Base-by-base conservation (phyloP, 108 stramenopile species). In the Parietichytrium sp. region DNA sequence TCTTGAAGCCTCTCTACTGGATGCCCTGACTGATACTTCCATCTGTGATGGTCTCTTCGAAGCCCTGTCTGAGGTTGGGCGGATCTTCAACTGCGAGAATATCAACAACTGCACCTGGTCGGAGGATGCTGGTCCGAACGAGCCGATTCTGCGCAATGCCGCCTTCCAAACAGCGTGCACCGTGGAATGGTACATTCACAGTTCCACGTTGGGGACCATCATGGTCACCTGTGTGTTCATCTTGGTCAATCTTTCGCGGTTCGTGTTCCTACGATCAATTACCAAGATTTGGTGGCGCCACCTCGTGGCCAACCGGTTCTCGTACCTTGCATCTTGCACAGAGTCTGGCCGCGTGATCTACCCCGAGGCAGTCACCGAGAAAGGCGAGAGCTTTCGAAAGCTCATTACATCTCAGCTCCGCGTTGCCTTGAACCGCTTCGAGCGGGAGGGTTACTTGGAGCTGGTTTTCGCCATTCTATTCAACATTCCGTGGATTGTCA, bases 211-310 rank as follows among this genome's bases (percentile, higher is more conserved):
- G 8, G 16, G 16, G 23, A n/a, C 45, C 2, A 23, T 72, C 13
- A 45, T 33, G 38, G 61, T 42, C 10, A 72, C 45, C 20, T 25
- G 36, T 42, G 61, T 33, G 8, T 72, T 45, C 42, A 72, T 72
- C 3, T 45, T 42, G 20, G n/a, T 25, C n/a, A 72, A 72, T 27
- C 1, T 72, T 7, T 33, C 61, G 33, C 61, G 61, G 6, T n/a
- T 72, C 42, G 33, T 72, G 20, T 72, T 72, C 45, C 61, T 72
- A 23, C 20, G 45, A n/a, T 33, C 38, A 8, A 72, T 72, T 20
- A 42, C 45, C 61, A 72, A 72, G 61, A 42, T 72, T n/a, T 23
- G 33, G 23, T 72, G 61, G 61, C 61, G 61, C 20, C 61, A 72
- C 61, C 42, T 72, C 20, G 45, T 33, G 23, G 18, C 61, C 23